phyloP scores from a whole-genome alignment of 2,329 filamentous ascomycete genomes.

The Cladorrhinum sp. region DNA sequence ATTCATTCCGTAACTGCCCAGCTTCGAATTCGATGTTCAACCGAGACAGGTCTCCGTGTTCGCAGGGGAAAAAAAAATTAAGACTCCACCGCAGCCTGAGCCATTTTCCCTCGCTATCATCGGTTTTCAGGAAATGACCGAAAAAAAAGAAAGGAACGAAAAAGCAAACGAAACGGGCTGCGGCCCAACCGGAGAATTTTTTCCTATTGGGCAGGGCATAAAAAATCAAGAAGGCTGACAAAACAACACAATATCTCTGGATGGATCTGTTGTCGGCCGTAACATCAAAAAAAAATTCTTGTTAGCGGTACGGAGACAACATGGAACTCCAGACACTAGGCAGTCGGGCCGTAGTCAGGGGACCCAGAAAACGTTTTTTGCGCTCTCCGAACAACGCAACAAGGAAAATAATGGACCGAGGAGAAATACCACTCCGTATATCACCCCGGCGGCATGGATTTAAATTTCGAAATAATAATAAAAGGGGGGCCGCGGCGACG shows the following conservation, averaged over 20 bases:
- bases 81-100: background rate
- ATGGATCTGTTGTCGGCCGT: background rate
- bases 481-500: background rate
- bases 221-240: background rate
- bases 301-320: background rate
- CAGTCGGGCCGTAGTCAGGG: conserved; percentile 8
- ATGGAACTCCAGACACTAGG: conserved; percentile 3
- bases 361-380: background rate
- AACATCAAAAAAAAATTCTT: background rate
- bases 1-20: too few species aligned
- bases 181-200: background rate
- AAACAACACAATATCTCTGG: background rate
- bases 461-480: background rate
- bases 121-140: background rate
- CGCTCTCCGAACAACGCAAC: background rate
- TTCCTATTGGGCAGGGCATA: background rate
- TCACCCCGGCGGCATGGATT: background rate
- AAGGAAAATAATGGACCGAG: background rate
- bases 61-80: too few species aligned
- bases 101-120: background rate
- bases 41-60: too few species aligned
- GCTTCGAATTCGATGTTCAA: too few species aligned
- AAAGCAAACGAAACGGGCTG: background rate
- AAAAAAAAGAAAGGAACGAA: background rate
- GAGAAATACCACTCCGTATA: background rate